Percentiles rank a stretch among this genome's conserved stretches.
Evolutionary conservation across 768 basidiomycete genomes (phyloP).

Genomic region (Mycena albidolilacea): DNA sequence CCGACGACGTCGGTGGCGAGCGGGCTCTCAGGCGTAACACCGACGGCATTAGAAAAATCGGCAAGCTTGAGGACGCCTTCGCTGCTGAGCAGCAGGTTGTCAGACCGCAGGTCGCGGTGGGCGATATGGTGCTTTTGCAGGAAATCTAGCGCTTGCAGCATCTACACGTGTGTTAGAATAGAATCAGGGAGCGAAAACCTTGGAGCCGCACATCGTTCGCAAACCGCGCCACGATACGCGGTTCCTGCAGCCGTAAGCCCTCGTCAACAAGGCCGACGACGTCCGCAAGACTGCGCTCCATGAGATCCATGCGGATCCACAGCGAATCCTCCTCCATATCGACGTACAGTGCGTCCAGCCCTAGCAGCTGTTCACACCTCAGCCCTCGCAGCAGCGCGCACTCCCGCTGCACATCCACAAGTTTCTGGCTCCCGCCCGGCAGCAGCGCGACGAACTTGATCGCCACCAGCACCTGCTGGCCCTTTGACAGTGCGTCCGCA

Average conservation of each 20-base stretch:
- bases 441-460: conserved; percentile 81
- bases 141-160: conserved; percentile 76
- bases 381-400: conserved; percentile 70
- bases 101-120: conserved; percentile 88
- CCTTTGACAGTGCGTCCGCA: conserved; percentile 51
- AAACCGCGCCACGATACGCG: conserved; percentile 77
- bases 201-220: conserved; percentile 77
- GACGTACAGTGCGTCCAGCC: conserved; percentile 80
- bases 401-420: conserved; percentile 75
- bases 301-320: conserved; percentile 93
- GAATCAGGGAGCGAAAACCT: conserved; percentile 1
- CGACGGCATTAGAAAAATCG: conserved; percentile 86
- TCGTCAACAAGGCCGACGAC: conserved; percentile 74
- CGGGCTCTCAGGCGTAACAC: conserved; percentile 66
- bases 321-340: conserved; percentile 75
- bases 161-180: conserved; percentile 53
- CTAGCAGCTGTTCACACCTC: conserved; percentile 73
- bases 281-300: conserved; percentile 91
- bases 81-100: conserved; percentile 82
- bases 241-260: conserved; percentile 76
- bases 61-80: conserved; percentile 82
- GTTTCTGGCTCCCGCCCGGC: conserved; percentile 71
- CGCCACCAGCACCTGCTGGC: conserved; percentile 68
- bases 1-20: conserved; percentile 73
- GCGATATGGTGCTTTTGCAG: conserved; percentile 78